phyloP scores from a whole-genome alignment of 2,329 filamentous ascomycete species.

The Fusarium pseudocircinatum region DNA sequence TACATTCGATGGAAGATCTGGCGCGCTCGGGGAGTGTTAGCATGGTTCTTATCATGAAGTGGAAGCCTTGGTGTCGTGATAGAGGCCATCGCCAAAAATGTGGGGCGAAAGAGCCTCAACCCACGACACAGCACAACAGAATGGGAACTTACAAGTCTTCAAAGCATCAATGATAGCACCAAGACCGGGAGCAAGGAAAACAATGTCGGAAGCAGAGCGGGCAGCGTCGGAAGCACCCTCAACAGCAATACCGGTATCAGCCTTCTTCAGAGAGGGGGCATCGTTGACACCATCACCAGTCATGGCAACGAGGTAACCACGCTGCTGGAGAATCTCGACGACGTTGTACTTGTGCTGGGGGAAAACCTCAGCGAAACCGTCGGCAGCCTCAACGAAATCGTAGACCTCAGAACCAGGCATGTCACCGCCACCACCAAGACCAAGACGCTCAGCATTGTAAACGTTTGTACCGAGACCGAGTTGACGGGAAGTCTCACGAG shows the following conservation, averaged over 20 bases:
- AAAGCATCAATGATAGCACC: constrained; percentile 92
- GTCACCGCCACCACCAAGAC: constrained; percentile 88
- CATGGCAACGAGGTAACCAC: constrained; percentile 95
- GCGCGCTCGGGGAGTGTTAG: constrained; percentile 44
- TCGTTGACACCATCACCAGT: constrained; percentile 97
- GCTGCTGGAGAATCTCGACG: constrained; percentile 91
- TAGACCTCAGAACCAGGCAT: constrained; percentile 95
- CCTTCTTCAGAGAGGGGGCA: constrained; percentile 91
- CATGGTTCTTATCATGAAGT: constrained; percentile 55
- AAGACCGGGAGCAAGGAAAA: constrained; percentile 90
- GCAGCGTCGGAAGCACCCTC: constrained; percentile 92
- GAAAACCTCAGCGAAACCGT: constrained; percentile 95
- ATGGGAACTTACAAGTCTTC: constrained; percentile 76
- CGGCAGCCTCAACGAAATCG: constrained; percentile 93
- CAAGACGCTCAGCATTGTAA: constrained; percentile 92
- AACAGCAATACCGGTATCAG: constrained; percentile 95
- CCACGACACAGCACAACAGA: neutral
- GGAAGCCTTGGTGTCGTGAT: neutral
- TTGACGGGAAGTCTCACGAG: constrained; percentile 89
- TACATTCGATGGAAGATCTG: constrained; percentile 92
- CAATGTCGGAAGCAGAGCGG: constrained; percentile 90
- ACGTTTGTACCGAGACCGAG: constrained; percentile 92
- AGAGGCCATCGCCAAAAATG: neutral
- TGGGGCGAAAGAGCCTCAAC: neutral
- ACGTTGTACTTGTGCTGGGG: constrained; percentile 83